Evolutionary conservation across 2,329 filamentous ascomycete species (phyloP), one percentile per base, ranked within the genome.

Genomic region (Penicillium sp.): DNA sequence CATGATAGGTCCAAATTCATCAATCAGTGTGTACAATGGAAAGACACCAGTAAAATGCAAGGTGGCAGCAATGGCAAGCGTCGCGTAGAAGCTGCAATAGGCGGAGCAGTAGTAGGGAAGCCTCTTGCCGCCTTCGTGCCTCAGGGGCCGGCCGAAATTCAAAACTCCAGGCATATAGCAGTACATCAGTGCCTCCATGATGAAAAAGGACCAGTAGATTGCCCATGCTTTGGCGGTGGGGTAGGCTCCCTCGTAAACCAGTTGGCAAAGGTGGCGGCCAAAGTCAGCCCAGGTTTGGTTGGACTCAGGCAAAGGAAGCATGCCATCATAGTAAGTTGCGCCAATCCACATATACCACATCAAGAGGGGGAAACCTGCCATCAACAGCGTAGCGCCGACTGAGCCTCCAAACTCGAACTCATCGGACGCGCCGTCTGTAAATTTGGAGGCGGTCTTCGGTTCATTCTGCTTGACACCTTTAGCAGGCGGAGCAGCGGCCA

Each of bases 281-380:
- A 96, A 97, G 2, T 92, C 85, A 10, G 68, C 57, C 69, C 85
- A 83, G 56, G 81, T 85, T 78, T 96, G 82, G 37, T 82, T 86
- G 16, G 81, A 67, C 1, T 77, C 76, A 0, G 86, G 89, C 24
- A 79, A 76, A 8, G 94, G 93, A 26, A 93, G 79, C 59, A 88
- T 85, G 61, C 92, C 92, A 69, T 90, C 80, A 77, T 97, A 97
- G 78, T 92, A 95, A 31, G 87, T 92, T 13, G 93, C 89, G 39
- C 94, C 94, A 72, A 96, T 87, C 90, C 91, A 97, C 92, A 97
- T 96, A 79, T 97, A 97, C 84, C 90, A 97, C 93, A 97, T 97
- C 64, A 97, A 82, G 26, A 87, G 58, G 16, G 94, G 93, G 74
- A 97, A 99, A 43, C 88, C 85, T 60, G 90, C 80, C 90, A 97